phyloP scores from a whole-genome alignment of 768 basidiomycete genomes.

The Boletus rubroflammeus region DNA sequence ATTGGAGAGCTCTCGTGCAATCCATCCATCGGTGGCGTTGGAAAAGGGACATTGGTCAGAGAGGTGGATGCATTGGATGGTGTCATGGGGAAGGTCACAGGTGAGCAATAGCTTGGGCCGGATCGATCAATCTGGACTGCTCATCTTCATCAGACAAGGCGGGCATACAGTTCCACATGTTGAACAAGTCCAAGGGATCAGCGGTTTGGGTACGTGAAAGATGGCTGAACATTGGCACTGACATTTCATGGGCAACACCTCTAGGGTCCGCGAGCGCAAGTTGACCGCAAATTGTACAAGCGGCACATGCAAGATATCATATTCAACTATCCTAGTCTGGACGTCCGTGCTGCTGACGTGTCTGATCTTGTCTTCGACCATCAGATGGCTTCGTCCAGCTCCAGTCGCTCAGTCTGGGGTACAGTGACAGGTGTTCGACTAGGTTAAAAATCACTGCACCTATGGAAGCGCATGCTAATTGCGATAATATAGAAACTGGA shows the following conservation, averaged over 20 bases:
- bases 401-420: constrained; percentile 40
- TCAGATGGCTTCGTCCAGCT: constrained; percentile 23
- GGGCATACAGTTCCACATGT: constrained; percentile 83
- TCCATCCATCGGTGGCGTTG: constrained; percentile 88
- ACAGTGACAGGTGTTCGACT: constrained; percentile 63
- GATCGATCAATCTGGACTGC: background rate
- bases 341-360: constrained; percentile 69
- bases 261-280: constrained; percentile 86
- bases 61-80: constrained; percentile 92
- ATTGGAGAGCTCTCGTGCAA: constrained; percentile 89
- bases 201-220: constrained; percentile 78
- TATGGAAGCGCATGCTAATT: background rate
- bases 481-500: constrained; percentile 53
- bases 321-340: constrained; percentile 62
- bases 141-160: constrained; percentile 61
- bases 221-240: no score
- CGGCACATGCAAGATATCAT: constrained; percentile 72
- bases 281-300: constrained; percentile 84
- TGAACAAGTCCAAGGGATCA: constrained; percentile 82
- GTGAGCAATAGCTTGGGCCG: constrained; percentile 36
- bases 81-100: constrained; percentile 77
- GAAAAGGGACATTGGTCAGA: constrained; percentile 87
- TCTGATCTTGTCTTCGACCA: constrained; percentile 73
- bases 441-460: constrained; percentile 38
- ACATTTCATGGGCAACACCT: background rate